These are phyloP conservation scores for Gardenia jasminoides DNA, from an alignment of 257 asterid species.

Conservation along the genomic window DNA sequence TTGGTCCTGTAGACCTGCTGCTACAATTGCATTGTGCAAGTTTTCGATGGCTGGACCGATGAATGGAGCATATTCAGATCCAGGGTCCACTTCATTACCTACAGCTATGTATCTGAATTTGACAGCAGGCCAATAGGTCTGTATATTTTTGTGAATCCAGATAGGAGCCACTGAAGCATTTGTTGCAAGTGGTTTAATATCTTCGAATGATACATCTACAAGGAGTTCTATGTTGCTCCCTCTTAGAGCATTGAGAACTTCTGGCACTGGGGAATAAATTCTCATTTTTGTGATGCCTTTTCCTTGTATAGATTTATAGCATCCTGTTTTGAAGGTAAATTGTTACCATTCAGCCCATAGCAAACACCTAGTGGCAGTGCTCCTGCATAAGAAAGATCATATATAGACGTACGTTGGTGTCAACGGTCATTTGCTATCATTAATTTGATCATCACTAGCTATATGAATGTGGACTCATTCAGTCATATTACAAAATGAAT, in stretches of 20 bases:
- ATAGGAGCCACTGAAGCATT: slow-evolving; percentile 7
- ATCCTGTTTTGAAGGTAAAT: not conserved
- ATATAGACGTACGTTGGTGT: too few species aligned
- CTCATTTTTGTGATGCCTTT: slow-evolving; percentile 30
- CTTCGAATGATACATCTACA: slow-evolving; percentile 28
- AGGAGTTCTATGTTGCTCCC: slow-evolving; percentile 32
- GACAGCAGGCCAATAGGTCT: slow-evolving; percentile 12
- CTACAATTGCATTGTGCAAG: slow-evolving; percentile 18
- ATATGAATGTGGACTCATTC: too few species aligned
- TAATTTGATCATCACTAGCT: too few species aligned
- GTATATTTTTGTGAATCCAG: slow-evolving; percentile 39
- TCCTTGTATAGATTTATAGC: slow-evolving; percentile 22
- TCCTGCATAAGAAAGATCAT: not conserved
- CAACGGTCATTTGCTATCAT: too few species aligned
- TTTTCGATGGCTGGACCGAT: slow-evolving; percentile 33
- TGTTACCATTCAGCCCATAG: not conserved
- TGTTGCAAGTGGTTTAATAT: slow-evolving; percentile 24
- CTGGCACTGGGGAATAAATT: slow-evolving; percentile 19
- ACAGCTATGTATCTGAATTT: slow-evolving; percentile 35
- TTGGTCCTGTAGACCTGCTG: slow-evolving; percentile 11
- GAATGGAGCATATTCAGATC: not conserved
- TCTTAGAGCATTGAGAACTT: slow-evolving; percentile 26
- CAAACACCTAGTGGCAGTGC: not conserved
- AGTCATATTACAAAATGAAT: too few species aligned
- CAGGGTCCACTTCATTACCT: slow-evolving; percentile 38